These are phyloP conservation scores for Ganoderma sinense DNA, from an alignment of 1,284 basidiomycete species.

Conservation along the genomic window DNA sequence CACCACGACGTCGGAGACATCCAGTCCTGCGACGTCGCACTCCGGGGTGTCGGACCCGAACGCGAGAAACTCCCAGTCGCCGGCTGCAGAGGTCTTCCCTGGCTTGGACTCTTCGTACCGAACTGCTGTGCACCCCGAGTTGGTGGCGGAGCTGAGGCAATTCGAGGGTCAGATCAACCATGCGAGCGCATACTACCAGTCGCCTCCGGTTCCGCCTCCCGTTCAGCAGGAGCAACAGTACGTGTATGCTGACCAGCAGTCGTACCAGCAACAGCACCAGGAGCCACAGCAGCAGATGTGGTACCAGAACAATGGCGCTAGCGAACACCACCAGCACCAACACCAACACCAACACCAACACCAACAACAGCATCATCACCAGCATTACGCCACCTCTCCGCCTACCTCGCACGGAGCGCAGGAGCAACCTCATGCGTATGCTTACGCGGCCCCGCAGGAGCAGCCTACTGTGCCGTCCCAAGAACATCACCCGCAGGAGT, in stretches of 20 bases:
- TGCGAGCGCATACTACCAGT: conserved; percentile 26
- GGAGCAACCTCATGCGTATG: conserved; percentile 13
- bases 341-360: conserved; percentile 1
- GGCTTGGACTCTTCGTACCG: conserved; percentile 37
- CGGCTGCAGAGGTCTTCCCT: conserved; percentile 32
- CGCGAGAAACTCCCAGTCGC: conserved; percentile 19
- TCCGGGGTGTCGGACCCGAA: conserved; percentile 8
- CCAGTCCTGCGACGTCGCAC: background rate
- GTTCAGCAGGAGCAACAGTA: conserved; percentile 7
- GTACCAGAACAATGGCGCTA: background rate
- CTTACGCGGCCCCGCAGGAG: conserved; percentile 4
- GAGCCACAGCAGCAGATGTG: conserved; percentile 3
- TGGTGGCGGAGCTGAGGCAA: conserved; percentile 63
- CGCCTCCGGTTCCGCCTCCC: background rate
- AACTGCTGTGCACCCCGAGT: conserved; percentile 58
- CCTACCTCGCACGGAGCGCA: conserved; percentile 3
- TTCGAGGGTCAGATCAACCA: conserved; percentile 62
- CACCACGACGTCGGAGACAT: conserved; percentile 6
- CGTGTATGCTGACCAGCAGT: conserved; percentile 4
- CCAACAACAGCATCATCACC: conserved; percentile 25
- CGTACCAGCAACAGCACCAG: background rate
- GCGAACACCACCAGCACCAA: conserved; percentile 7
- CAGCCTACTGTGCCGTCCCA: background rate
- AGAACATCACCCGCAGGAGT: conserved; percentile 7
- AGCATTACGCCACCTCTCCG: background rate